phyloP scores from a whole-genome alignment of 179 eudicot species.

The Gypsophila paniculata region DNA sequence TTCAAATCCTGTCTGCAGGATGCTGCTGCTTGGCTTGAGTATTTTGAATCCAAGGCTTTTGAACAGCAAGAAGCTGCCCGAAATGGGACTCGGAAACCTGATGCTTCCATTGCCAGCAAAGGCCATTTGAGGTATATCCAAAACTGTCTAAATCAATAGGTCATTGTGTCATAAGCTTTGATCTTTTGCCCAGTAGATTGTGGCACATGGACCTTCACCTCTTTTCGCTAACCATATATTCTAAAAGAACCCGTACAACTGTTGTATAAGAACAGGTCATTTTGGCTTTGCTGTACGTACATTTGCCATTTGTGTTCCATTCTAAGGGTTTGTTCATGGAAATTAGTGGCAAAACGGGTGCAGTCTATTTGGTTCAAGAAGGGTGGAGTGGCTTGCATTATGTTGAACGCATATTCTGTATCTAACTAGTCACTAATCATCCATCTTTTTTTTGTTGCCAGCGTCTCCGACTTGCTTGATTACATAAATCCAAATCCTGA shows the following conservation, averaged over 20 bases:
- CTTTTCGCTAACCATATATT: not conserved
- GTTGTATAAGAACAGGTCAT: not conserved
- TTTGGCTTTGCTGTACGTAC: not conserved
- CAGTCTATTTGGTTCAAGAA: not conserved
- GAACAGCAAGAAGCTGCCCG: conserved; percentile 99
- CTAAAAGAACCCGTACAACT: not conserved
- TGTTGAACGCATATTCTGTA: not conserved
- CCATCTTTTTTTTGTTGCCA: conserved; percentile 30
- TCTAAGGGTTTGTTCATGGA: not conserved
- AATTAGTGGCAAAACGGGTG: not conserved
- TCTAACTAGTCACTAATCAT: conserved; percentile 4
- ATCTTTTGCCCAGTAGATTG: not conserved
- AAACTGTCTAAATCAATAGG: not conserved
- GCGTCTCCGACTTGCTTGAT: conserved; percentile 99
- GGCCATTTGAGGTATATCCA: conserved; percentile 82
- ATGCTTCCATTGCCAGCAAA: conserved; percentile 99
- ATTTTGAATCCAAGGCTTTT: conserved; percentile 99
- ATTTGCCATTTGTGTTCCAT: not conserved
- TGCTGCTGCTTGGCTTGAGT: conserved; percentile 99
- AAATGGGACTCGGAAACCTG: conserved; percentile 95
- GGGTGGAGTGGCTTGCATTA: not conserved
- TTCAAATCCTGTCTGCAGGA: conserved; percentile 50
- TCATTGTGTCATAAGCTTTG: not conserved
- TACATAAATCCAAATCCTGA: conserved; percentile 91
- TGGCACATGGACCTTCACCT: not conserved